Evolutionary conservation across 139 green algal species (phyloP).

Genomic region (Micromonas commoda): DNA sequence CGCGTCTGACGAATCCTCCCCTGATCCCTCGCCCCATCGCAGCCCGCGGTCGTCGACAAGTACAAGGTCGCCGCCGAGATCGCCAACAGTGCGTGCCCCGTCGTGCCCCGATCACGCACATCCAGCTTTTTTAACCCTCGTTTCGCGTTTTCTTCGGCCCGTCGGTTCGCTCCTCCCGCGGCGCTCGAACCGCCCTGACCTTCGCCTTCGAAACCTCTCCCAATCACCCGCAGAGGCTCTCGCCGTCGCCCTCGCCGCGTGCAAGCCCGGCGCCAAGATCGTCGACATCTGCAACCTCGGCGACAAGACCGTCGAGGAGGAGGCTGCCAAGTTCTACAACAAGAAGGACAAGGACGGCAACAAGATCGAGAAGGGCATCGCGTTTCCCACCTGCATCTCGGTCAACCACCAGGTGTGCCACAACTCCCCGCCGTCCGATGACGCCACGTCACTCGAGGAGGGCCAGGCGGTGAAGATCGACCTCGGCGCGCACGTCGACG

Average conservation of each 20-base stretch:
- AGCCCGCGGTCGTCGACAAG: slow-evolving; percentile 93
- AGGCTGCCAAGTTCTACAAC: slow-evolving; percentile 73
- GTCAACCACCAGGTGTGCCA: slow-evolving; percentile 91
- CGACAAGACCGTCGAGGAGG: slow-evolving; percentile 72
- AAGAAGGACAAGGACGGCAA: slow-evolving; percentile 67
- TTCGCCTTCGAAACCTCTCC: not conserved
- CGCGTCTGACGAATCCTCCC: not conserved
- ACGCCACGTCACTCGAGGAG: slow-evolving; percentile 60
- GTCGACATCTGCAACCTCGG: slow-evolving; percentile 79
- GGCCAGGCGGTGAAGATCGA: slow-evolving; percentile 93
- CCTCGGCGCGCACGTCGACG: slow-evolving; percentile 92
- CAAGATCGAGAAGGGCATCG: slow-evolving; percentile 91
- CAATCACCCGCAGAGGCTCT: slow-evolving; percentile 66
- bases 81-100: slow-evolving; percentile 81
- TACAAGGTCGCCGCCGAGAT: slow-evolving; percentile 98
- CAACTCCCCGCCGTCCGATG: slow-evolving; percentile 71
- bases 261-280: slow-evolving; percentile 80
- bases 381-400: slow-evolving; percentile 91
- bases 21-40: slow-evolving; percentile 9
- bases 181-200: not conserved
- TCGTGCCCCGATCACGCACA: no score
- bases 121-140: no score
- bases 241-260: slow-evolving; percentile 55
- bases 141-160: not conserved
- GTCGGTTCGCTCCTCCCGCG: no score